Percentiles rank a stretch among this genome's conserved stretches.
Conservation (phyloP, 2,329 filamentous ascomycete species). For the Verruconis gallopava region DNA sequence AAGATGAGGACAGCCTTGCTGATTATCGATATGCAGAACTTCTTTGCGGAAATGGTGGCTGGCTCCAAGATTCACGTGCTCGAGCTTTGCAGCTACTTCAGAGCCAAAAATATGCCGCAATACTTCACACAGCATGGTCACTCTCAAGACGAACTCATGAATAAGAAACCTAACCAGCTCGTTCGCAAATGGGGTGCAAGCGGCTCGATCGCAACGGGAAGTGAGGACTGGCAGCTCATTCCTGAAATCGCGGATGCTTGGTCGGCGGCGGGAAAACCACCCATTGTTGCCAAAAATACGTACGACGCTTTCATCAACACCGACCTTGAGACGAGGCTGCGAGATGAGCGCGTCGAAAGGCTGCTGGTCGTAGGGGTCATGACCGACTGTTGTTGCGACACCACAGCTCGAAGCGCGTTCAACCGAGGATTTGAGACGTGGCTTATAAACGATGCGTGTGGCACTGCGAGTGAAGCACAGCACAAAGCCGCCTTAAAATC, state of each 20-base stretch:
- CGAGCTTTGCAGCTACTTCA: conserved; percentile 20
- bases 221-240: conserved; percentile 22
- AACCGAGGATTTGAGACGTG: conserved; percentile 30
- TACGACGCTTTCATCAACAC: conserved; percentile 30
- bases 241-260: conserved; percentile 13
- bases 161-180: conserved; percentile 24
- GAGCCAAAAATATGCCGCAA: conserved; percentile 16
- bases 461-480: conserved; percentile 22
- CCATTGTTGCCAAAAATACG: conserved; percentile 26
- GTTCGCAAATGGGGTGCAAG: conserved; percentile 26
- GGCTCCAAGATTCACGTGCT: conserved; percentile 24
- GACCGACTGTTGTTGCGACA: conserved; percentile 31
- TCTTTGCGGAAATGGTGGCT: conserved; percentile 24
- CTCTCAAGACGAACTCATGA: conserved; percentile 19
- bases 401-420: conserved; percentile 26
- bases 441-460: conserved; percentile 27
- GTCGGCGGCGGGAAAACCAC: conserved; percentile 1
- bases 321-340: conserved; percentile 18
- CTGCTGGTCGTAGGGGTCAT: conserved; percentile 30
- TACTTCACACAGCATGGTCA: conserved; percentile 31
- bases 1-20: conserved; percentile 25
- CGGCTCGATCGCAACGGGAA: conserved; percentile 21
- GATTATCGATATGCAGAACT: conserved; percentile 29
- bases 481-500: conserved; percentile 22
- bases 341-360: conserved; percentile 18